Conservation (phyloP, 2,329 filamentous ascomycete species). For the Cladosporium oxysporum region DNA sequence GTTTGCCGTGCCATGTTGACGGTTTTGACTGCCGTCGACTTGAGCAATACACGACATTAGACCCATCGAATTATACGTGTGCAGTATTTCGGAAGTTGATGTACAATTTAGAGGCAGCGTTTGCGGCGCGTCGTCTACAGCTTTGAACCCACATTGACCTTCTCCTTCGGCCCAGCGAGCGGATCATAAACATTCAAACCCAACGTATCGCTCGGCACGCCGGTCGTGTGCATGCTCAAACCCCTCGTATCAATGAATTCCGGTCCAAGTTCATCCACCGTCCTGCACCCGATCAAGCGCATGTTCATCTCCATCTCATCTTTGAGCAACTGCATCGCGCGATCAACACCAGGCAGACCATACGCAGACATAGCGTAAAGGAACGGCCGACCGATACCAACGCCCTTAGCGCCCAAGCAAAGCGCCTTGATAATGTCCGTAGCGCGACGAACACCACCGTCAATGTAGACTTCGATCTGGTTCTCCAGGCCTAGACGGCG, state of each 20-base stretch:
- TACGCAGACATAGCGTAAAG: slow-evolving; percentile 95
- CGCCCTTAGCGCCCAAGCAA: slow-evolving; percentile 86
- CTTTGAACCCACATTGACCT: slow-evolving; percentile 5
- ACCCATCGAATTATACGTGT: too few relatives aligned
- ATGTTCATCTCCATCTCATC: slow-evolving; percentile 99
- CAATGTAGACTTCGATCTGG: slow-evolving; percentile 77
- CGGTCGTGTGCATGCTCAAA: slow-evolving; percentile 60
- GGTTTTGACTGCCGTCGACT: too few relatives aligned
- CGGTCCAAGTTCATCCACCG: slow-evolving; percentile 75
- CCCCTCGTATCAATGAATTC: slow-evolving; percentile 77
- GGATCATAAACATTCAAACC: slow-evolving; percentile 58
- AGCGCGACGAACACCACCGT: slow-evolving; percentile 85
- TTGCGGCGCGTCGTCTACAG: background rate
- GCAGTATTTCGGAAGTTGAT: too few relatives aligned
- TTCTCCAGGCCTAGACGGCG: slow-evolving; percentile 71
- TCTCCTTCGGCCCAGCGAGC: slow-evolving; percentile 43
- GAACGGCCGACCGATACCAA: slow-evolving; percentile 93
- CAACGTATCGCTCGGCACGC: slow-evolving; percentile 64
- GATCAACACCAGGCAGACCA: slow-evolving; percentile 80
- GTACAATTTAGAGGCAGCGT: background rate
- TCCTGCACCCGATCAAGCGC: slow-evolving; percentile 81
- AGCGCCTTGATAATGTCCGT: slow-evolving; percentile 96
- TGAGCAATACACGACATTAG: too few relatives aligned
- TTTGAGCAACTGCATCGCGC: slow-evolving; percentile 72
- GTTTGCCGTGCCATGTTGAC: too few relatives aligned